phyloP scores from a whole-genome alignment of 2,329 filamentous ascomycete species.

The Tolypocladium guangdongense region DNA sequence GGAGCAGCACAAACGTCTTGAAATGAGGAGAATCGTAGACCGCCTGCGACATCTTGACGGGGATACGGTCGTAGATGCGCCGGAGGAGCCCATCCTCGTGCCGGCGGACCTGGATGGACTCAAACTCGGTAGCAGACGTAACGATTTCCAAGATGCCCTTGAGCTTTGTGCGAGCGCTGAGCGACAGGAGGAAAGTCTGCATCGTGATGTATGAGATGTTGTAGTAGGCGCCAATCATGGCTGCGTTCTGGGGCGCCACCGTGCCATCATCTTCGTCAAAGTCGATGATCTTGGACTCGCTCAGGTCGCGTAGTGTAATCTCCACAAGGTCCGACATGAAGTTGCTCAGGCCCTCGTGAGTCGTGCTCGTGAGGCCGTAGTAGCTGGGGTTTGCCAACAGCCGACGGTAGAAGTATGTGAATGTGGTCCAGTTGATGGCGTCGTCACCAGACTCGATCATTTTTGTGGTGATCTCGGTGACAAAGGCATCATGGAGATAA shows the following conservation, averaged over 20 bases:
- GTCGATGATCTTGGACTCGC: conserved; percentile 91
- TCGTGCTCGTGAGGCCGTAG: conserved; percentile 81
- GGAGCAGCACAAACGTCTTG: conserved; percentile 93
- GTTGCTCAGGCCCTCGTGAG: conserved; percentile 85
- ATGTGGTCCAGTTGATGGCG: conserved; percentile 96
- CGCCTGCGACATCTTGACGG: conserved; percentile 85
- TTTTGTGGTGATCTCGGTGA: conserved; percentile 92
- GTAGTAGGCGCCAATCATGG: conserved; percentile 98
- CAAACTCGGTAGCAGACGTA: conserved; percentile 93
- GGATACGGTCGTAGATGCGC: conserved; percentile 87
- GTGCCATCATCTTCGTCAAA: conserved; percentile 89
- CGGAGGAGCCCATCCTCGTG: conserved; percentile 83
- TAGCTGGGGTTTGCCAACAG: conserved; percentile 93
- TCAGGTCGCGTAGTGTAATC: conserved; percentile 78
- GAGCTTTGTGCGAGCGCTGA: conserved; percentile 80
- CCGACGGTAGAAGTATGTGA: conserved; percentile 95
- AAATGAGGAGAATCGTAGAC: conserved; percentile 92
- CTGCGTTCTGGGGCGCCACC: conserved; percentile 81
- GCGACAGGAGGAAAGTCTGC: conserved; percentile 92
- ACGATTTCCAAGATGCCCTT: conserved; percentile 97
- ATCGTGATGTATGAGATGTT: conserved; percentile 99
- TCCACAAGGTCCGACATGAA: conserved; percentile 94
- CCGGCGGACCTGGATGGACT: conserved; percentile 84
- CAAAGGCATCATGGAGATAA: conserved; percentile 90
- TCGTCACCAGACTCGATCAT: conserved; percentile 93